Evolutionary conservation across 2,329 filamentous ascomycete species (phyloP).

Genomic region (Cercospora zeina): DNA sequence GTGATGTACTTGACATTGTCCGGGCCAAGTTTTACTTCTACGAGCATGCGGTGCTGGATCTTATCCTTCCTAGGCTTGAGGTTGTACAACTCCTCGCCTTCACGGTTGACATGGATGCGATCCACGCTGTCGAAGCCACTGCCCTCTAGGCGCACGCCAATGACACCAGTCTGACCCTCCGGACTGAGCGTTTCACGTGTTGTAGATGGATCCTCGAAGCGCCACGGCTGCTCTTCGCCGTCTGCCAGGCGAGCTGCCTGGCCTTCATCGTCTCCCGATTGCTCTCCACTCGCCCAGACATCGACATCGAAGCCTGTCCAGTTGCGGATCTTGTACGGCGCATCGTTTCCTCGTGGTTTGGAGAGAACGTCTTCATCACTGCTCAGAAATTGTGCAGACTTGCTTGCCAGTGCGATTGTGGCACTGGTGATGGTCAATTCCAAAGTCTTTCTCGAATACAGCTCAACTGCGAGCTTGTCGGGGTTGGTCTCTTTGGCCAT

Average conservation of each 20-base stretch:
- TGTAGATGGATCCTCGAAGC: constrained; percentile 94
- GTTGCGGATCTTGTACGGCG: constrained; percentile 90
- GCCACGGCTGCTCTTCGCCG: constrained; percentile 89
- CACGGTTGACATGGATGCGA: constrained; percentile 86
- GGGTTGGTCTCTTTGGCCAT: constrained; percentile 75
- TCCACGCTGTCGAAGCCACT: constrained; percentile 91
- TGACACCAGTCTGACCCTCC: constrained; percentile 75
- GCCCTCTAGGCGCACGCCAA: constrained; percentile 81
- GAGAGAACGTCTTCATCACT: constrained; percentile 88
- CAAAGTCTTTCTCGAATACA: constrained; percentile 85
- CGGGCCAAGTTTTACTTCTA: constrained; percentile 84
- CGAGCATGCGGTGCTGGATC: constrained; percentile 82
- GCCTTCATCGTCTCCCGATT: constrained; percentile 59
- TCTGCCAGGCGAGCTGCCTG: constrained; percentile 77
- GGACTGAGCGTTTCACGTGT: constrained; percentile 90
- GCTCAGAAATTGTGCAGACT: constrained; percentile 86
- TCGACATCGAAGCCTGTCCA: constrained; percentile 91
- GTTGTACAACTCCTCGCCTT: constrained; percentile 88
- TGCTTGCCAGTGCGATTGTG: constrained; percentile 88
- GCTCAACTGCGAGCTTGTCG: constrained; percentile 76
- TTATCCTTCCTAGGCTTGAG: constrained; percentile 83
- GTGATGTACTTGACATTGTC: constrained; percentile 99
- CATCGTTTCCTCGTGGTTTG: constrained; percentile 87
- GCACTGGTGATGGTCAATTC: constrained; percentile 92
- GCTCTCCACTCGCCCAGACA: constrained; percentile 73